phyloP scores from a whole-genome alignment of 208 protist genomes.

The Crithidia brevicula region DNA sequence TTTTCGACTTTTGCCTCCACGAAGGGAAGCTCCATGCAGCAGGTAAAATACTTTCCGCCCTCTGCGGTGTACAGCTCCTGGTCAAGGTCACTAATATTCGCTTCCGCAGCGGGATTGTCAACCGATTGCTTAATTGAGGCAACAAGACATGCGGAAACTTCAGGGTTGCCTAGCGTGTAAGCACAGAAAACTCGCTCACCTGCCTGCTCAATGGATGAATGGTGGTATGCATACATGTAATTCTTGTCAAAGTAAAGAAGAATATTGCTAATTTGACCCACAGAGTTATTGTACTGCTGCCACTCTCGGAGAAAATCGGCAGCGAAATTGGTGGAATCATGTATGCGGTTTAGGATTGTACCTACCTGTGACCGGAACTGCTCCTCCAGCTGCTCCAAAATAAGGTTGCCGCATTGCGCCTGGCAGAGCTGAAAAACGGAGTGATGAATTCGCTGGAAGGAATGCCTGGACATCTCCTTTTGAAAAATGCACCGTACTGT shows the following conservation, averaged over 20 bases:
- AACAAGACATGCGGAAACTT: constrained; percentile 18
- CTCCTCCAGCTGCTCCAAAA: constrained; percentile 52
- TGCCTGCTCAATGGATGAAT: constrained; percentile 47
- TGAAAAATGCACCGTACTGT: constrained; percentile 55
- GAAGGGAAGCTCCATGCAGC: constrained; percentile 39
- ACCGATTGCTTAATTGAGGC: constrained; percentile 25
- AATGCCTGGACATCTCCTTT: constrained; percentile 51
- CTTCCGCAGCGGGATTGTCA: constrained; percentile 13
- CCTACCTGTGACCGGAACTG: constrained; percentile 42
- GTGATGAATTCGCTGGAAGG: constrained; percentile 82
- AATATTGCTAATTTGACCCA: constrained; percentile 55
- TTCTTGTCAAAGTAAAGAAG: constrained; percentile 75
- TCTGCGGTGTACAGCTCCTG: constrained; percentile 34
- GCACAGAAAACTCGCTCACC: constrained; percentile 61
- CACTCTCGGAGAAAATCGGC: constrained; percentile 49
- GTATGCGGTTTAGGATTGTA: constrained; percentile 35
- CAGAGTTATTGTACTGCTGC: constrained; percentile 49
- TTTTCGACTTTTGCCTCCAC: constrained; percentile 32
- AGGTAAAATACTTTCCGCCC: constrained; percentile 25
- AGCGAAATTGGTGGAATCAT: constrained; percentile 36
- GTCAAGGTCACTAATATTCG: constrained; percentile 24
- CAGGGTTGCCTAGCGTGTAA: constrained; percentile 25
- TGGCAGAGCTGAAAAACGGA: constrained; percentile 78
- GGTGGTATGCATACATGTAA: constrained; percentile 38
- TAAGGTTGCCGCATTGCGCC: constrained; percentile 34